These are phyloP conservation scores for Thraustochytrium striatum DNA, from an alignment of 352 stramenopile species.

Conservation along the genomic window DNA sequence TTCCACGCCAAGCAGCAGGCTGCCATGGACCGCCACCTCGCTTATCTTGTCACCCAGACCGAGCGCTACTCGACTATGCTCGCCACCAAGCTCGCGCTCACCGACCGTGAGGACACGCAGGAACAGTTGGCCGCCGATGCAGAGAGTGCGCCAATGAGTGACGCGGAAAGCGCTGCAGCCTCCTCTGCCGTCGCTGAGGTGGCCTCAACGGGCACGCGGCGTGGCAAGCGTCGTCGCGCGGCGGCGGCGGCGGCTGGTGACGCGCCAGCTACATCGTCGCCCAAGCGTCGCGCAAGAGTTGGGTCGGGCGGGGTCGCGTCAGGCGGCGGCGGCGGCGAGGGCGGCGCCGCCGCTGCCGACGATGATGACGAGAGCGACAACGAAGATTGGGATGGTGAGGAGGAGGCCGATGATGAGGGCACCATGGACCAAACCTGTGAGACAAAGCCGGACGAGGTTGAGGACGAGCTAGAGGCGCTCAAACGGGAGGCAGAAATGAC, in stretches of 20 bases:
- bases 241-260: no score
- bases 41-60: conserved; percentile 90
- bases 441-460: conserved; percentile 56
- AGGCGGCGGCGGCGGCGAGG: not conserved
- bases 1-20: conserved; percentile 57
- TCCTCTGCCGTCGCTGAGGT: no score
- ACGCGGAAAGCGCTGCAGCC: not conserved
- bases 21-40: conserved; percentile 93
- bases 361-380: conserved; percentile 52
- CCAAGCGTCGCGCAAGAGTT: no score
- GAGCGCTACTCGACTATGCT: conserved; percentile 87
- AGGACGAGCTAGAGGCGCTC: conserved; percentile 74
- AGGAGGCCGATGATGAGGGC: conserved; percentile 13
- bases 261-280: no score
- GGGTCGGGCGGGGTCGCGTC: no score
- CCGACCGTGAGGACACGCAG: conserved; percentile 17
- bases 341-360: conserved; percentile 41
- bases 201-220: no score
- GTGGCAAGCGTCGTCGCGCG: no score
- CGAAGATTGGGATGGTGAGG: conserved; percentile 43
- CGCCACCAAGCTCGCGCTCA: conserved; percentile 60
- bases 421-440: conserved; percentile 56
- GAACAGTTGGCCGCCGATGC: not conserved
- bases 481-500: conserved; percentile 81
- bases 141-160: not conserved